Evolutionary conservation across 2,329 filamentous ascomycete genomes (phyloP).

Genomic region (Aspergillus pseudoterreus): DNA sequence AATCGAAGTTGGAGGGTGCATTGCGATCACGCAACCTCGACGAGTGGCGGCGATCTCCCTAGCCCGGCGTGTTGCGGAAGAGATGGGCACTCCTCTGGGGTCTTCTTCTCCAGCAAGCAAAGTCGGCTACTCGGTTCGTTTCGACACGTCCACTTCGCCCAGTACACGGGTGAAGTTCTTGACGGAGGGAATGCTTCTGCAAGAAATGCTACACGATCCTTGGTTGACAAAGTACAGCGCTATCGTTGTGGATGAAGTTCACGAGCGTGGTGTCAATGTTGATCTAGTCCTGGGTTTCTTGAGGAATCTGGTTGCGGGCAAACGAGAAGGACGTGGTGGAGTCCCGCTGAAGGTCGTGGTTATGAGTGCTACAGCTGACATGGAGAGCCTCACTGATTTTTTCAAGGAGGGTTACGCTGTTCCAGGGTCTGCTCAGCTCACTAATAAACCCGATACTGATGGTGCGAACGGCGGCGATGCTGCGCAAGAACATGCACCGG

Average conservation of each 20-base stretch:
- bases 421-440: neutral
- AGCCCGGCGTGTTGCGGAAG: slow-evolving; percentile 80
- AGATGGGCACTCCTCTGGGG: slow-evolving; percentile 66
- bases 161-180: slow-evolving; percentile 88
- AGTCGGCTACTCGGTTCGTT: slow-evolving; percentile 92
- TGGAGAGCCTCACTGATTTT: slow-evolving; percentile 72
- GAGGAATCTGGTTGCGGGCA: slow-evolving; percentile 64
- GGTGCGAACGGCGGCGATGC: slow-evolving; percentile 4
- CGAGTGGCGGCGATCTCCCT: slow-evolving; percentile 90
- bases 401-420: slow-evolving; percentile 50
- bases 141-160: slow-evolving; percentile 80
- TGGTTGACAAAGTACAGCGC: slow-evolving; percentile 80
- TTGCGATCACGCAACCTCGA: slow-evolving; percentile 91
- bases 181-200: slow-evolving; percentile 92
- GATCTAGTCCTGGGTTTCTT: slow-evolving; percentile 88
- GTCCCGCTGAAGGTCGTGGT: slow-evolving; percentile 81
- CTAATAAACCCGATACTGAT: neutral
- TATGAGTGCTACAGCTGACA: slow-evolving; percentile 95
- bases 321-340: slow-evolving; percentile 62
- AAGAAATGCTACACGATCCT: slow-evolving; percentile 86
- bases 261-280: slow-evolving; percentile 92
- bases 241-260: slow-evolving; percentile 91
- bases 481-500: slow-evolving; percentile 2
- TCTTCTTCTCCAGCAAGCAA: slow-evolving; percentile 55
- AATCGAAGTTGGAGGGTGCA: slow-evolving; percentile 66